Base-by-base conservation (phyloP, 75 land plant genomes). In the Ceratopteris richardii region DNA sequence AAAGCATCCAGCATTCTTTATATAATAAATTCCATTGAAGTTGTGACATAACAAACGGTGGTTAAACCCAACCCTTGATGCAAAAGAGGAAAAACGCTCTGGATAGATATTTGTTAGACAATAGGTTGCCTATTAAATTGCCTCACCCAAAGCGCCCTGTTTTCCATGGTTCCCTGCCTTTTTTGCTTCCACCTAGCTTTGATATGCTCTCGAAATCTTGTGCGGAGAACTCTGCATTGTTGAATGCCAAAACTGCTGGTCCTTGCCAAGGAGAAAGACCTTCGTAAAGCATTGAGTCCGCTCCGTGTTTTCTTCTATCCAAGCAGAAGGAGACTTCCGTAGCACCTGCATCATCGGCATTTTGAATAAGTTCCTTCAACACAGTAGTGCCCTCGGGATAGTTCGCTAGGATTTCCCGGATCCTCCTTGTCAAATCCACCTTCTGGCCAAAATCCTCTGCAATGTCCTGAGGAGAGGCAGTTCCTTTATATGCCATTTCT, bases 311-410 rank as follows among this genome's bases (percentile, higher is more conserved):
- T 41, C 98, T 39, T 0, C 79, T 81, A 60, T 93, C 98, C 33
- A 93, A 62, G 66, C 98, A 93, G 42, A 93, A 73, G 42, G 79
- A 58, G 24, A 93, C 81, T 29, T 39, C 60, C 23, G 82, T 78
- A 37, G 98, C 98, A 29, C 98, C 98, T 20, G 98, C 98, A 58
- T 93, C 98, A 48, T 93, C 98, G 52, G 98, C 98, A 70, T 93
- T 93, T 77, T 93, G 98, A 28, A 93, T 76, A 43, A 93, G 77
- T 77, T 93, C 98, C 81, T 85, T 85, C 30, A 93, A 68, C 33
- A 93, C 83, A 12, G 98, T 93, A n/a, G 95, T 85, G 0, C 98
- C 98, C 63, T 93, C 98, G 3, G 98, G 98, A 63, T 93, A 93
- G 56, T 93, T 88, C 11, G 75, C 56, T 50, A 93, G 68, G 20